Evolutionary conservation across 148 eudicot species (phyloP).

Genomic region (Rhododendron ovatum): DNA sequence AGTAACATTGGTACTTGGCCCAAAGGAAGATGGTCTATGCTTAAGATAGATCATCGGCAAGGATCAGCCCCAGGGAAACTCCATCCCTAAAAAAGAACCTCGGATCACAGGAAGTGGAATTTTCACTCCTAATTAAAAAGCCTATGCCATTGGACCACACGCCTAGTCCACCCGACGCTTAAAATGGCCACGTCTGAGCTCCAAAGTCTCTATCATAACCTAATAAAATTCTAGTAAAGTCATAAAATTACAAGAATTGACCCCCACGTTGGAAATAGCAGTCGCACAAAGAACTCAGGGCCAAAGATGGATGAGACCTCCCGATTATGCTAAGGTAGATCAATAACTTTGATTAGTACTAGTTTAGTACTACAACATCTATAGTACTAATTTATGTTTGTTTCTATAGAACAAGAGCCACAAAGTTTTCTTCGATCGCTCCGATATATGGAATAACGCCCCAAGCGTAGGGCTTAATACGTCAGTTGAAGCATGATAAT

Average conservation of each 20-base stretch:
- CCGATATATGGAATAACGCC: no score
- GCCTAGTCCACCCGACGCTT: not conserved
- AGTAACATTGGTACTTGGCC: not conserved
- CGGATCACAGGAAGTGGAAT: not conserved
- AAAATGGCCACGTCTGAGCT: not conserved
- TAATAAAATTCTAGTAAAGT: no score
- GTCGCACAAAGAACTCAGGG: not conserved
- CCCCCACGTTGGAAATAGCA: not conserved
- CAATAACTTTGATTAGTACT: not conserved
- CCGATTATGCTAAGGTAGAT: not conserved
- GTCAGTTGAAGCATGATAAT: no score
- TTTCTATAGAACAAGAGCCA: no score
- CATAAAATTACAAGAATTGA: no score
- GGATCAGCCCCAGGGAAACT: not conserved
- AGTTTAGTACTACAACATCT: no score
- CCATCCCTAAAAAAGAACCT: not conserved
- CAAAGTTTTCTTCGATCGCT: no score
- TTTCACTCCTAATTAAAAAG: not conserved
- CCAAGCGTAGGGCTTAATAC: no score
- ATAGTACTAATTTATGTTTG: no score
- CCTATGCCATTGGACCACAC: not conserved
- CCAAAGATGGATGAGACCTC: not conserved
- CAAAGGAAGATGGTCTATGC: not conserved
- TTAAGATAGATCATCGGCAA: not conserved
- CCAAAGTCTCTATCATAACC: not conserved